Conservation (phyloP, 371 early-diverging fungal genomes). For the Haplosporangium sp. region DNA sequence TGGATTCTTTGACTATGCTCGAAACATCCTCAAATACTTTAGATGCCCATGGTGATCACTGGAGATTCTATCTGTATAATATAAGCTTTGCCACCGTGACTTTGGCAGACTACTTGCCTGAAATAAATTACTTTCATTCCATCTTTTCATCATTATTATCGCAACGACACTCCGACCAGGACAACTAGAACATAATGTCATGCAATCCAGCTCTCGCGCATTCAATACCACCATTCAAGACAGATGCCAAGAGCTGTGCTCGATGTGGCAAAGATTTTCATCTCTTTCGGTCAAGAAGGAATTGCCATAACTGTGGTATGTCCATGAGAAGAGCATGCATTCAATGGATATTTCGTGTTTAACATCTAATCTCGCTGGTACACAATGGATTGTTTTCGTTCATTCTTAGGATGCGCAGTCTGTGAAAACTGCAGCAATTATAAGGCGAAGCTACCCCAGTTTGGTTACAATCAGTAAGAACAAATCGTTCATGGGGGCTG, state of each 20-base stretch:
- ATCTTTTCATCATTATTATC: slow-evolving; percentile 1
- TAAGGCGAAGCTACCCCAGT: slow-evolving; percentile 41
- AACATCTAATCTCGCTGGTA: not conserved
- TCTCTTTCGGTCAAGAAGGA: slow-evolving; percentile 39
- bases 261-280: slow-evolving; percentile 54
- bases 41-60: too few species aligned
- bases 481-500: not conserved
- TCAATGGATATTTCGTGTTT: not conserved
- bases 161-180: not conserved
- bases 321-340: not conserved
- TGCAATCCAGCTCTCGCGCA: slow-evolving; percentile 29
- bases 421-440: slow-evolving; percentile 44
- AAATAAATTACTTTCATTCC: not conserved
- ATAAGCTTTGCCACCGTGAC: too few species aligned
- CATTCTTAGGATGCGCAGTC: slow-evolving; percentile 31
- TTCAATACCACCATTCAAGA: slow-evolving; percentile 39
- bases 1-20: too few species aligned
- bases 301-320: slow-evolving; percentile 51
- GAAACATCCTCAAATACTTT: too few species aligned
- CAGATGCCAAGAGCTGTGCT: slow-evolving; percentile 35
- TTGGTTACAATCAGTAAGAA: slow-evolving; percentile 45
- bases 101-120: not conserved
- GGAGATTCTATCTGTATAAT: too few species aligned
- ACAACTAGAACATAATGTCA: slow-evolving; percentile 11
- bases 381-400: not conserved